Evolutionary conservation across 768 basidiomycete species (phyloP), one percentile per base, ranked within the genome.

Genomic region (Psilocybe subaeruginosa): DNA sequence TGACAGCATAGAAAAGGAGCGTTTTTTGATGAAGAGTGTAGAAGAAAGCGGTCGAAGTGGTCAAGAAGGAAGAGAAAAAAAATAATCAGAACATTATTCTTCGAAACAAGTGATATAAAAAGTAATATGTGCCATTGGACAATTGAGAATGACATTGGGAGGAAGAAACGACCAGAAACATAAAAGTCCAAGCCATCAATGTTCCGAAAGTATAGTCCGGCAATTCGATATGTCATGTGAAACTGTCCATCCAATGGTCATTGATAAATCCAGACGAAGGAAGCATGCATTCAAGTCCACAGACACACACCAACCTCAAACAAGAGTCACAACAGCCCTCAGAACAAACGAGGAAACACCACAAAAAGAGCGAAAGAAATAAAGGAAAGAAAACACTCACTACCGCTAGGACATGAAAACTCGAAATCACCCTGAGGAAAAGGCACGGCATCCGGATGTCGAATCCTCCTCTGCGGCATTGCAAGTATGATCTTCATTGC

Each of bases 341-440:
- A 46, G 46, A 60, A 27, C 55, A 50, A 56, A 60, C 60, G 67
- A 62, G 56, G 58, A 29, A 35, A 35, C 11, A 11, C 33, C 33
- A 53, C 62, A 66, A 65, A 51, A 67, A 31, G 6, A 66, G 57
- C 68, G 64, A 69, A 57, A 62, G 66, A 46, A 53, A 9, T 27
- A 65, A 62, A 61, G 61, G 60, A 56, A 59, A 69, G 56, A 61
- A 61, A 69, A 72, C 66, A 91, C 92, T 89, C 78, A 94, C 92
- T 89, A 67, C 83, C 78, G 76, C 87, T 88, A 49, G 80, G 77
- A 73, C 79, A 88, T 57, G 74, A 70, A 74, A 89, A 92, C 53
- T 78, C 78, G 73, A 93, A 94, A 53, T 80, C 81, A 39, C 74
- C 59, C 27, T 74, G 69, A 16, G 87, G 83, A 68, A 89, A 81